A percentile compares a stretch with the other conserved stretches of the same genome.
Evolutionary conservation across 306 rosid genomes (phyloP).

Genomic region (Citrullus colocynthis): DNA sequence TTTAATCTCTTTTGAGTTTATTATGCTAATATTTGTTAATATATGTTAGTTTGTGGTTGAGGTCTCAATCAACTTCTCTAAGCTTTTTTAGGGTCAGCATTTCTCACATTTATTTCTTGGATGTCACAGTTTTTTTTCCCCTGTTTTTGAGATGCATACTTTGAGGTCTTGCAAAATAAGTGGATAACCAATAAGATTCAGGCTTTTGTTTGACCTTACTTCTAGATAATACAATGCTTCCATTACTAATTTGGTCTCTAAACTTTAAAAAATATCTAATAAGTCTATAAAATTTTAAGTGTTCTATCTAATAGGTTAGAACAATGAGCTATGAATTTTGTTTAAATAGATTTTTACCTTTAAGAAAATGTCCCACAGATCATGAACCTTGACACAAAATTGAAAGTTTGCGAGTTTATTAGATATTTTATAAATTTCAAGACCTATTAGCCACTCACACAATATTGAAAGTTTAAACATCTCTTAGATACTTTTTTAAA

Average conservation of each 20-base stretch:
- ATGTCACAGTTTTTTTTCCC: background rate
- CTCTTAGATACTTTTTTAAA: background rate
- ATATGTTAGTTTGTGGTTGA: background rate
- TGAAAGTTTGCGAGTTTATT: background rate
- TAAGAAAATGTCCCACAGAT: no score
- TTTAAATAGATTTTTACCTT: background rate
- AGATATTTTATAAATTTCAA: background rate
- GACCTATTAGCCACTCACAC: no score
- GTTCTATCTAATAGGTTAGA: background rate
- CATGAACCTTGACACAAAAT: background rate
- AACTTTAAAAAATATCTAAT: background rate
- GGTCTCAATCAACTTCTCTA: background rate
- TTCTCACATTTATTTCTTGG: background rate
- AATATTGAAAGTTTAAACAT: background rate
- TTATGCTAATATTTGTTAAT: background rate
- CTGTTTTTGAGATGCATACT: background rate
- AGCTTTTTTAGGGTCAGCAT: background rate
- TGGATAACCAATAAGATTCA: background rate
- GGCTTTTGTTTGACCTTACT: no score
- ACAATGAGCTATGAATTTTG: background rate
- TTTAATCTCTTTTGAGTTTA: background rate
- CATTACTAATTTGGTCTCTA: background rate
- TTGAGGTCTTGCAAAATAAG: background rate
- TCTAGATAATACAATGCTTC: background rate
- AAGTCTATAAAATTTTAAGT: background rate